Base-by-base conservation (phyloP, 2,329 filamentous ascomycete genomes). In the Aureobasidium sp. region DNA sequence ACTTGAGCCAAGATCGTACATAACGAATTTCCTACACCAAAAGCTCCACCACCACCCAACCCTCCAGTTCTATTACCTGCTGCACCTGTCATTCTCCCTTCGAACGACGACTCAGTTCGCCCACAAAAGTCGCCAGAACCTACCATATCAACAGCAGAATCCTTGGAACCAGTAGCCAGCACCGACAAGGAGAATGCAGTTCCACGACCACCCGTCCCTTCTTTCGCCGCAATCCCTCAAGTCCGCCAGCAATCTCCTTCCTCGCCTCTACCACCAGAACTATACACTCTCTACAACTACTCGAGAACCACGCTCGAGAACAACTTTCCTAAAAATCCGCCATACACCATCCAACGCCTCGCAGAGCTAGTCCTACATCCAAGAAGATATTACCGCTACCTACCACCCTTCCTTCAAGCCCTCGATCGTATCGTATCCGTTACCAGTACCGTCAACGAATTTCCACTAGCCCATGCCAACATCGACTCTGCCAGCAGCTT, bases 301-400 rank as follows among this genome's bases (percentile, higher is more conserved):
- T 71, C 68, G 2, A 66, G 66, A 7, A 66, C 64, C 44, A 68
- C 69, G 5, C 67, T 74, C n/a, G 68, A 71, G 36, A 62, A 65
- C 2, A 83, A 82, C 67, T 99, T 99, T 74, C 72, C 83, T 26
- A 78, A 80, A 3, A 84, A 89, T 68, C 93, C 94, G 1, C 94
- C 94, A 0, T 91, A 97, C 73, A 97, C 94, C 3, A 84, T 97
- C 65, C 94, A 99, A 76, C 88, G 94, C 43, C 83, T 99, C 26
- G 86, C 92, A 26, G 94, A 99, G 78, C 86, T 97, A 34, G 79
- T 96, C 5, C 80, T 96, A 39, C 76, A 81, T 29, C 94, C 94
- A 1, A 87, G 80, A 64, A 81, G 82, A 61, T 89, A 96, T 75
- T 97, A 97, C 78, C 85, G 84, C 65, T 88, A 86, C 59, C 82